Evolutionary conservation across 495 filamentous ascomycete genomes (phyloP).

Genomic region (Platismatia glauca): DNA sequence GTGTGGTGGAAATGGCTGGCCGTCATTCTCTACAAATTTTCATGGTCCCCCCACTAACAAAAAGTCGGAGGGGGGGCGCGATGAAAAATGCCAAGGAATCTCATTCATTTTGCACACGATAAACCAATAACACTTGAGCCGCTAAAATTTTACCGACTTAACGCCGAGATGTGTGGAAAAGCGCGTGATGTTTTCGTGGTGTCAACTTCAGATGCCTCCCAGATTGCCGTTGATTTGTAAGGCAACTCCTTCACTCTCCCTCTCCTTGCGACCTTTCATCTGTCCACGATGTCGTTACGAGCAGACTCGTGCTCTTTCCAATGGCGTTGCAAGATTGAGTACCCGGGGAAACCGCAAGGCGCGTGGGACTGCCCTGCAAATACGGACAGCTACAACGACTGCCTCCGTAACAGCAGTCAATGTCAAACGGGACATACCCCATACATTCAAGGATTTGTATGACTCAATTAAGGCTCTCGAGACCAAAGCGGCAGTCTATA

Average conservation of each 20-base stretch:
- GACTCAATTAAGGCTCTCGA: constrained; percentile 53
- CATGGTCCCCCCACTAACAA: too few relatives aligned
- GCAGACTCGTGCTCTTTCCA: not conserved
- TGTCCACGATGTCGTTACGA: constrained; percentile 1
- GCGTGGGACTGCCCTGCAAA: not conserved
- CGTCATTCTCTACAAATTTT: too few relatives aligned
- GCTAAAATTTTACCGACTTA: not conserved
- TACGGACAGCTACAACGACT: constrained; percentile 21
- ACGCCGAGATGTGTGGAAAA: too few relatives aligned
- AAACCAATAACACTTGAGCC: too few relatives aligned
- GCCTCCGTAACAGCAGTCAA: constrained; percentile 26
- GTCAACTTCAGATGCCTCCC: constrained; percentile 7
- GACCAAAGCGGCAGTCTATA: constrained; percentile 50
- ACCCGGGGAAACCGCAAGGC: not conserved
- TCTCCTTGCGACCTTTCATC: not conserved
- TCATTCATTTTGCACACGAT: too few relatives aligned
- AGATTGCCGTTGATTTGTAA: not conserved
- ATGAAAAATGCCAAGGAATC: too few relatives aligned
- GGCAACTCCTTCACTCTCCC: not conserved
- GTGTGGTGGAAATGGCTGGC: too few relatives aligned
- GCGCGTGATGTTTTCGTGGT: not conserved
- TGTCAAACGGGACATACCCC: constrained; percentile 20
- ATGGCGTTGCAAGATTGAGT: not conserved
- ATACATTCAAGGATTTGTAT: constrained; percentile 44
- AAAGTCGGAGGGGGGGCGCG: too few relatives aligned